Evolutionary conservation across 2,329 filamentous ascomycete species (phyloP).

Genomic region (Xylaria multiplex): DNA sequence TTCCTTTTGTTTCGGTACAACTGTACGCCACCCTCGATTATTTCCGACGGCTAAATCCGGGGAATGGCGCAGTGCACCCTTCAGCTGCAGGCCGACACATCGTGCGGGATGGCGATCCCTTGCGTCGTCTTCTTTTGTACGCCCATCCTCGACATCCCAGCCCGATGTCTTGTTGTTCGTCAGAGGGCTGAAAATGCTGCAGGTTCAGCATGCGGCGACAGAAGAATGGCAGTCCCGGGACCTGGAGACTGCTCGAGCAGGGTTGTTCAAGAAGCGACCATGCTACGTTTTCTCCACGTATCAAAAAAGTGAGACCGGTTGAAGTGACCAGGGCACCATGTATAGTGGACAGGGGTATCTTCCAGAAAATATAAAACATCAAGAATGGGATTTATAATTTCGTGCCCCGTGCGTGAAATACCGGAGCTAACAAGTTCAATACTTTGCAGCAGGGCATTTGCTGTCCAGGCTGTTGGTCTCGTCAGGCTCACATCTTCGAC

Average conservation of each 20-base stretch:
- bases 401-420: background rate
- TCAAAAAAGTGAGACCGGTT: conserved; percentile 9
- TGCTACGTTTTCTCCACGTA: conserved; percentile 14
- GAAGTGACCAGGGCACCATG: conserved; percentile 3
- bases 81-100: conserved; percentile 12
- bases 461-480: background rate
- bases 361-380: background rate
- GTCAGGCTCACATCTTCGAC: conserved; percentile 24
- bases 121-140: background rate
- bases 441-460: background rate
- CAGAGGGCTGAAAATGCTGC: conserved; percentile 20
- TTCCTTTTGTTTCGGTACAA: conserved; percentile 5
- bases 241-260: conserved; percentile 13
- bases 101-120: conserved; percentile 22
- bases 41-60: conserved; percentile 39
- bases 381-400: background rate
- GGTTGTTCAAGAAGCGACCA: conserved; percentile 22
- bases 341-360: conserved; percentile 11
- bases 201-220: conserved; percentile 13
- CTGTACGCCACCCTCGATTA: conserved; percentile 24
- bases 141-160: conserved; percentile 15
- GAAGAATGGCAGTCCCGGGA: conserved; percentile 5
- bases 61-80: conserved; percentile 8
- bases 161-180: background rate
- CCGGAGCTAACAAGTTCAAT: background rate